These are phyloP conservation scores for Lippia alba DNA, from an alignment of 305 asterid genomes.

Conservation along the genomic window DNA sequence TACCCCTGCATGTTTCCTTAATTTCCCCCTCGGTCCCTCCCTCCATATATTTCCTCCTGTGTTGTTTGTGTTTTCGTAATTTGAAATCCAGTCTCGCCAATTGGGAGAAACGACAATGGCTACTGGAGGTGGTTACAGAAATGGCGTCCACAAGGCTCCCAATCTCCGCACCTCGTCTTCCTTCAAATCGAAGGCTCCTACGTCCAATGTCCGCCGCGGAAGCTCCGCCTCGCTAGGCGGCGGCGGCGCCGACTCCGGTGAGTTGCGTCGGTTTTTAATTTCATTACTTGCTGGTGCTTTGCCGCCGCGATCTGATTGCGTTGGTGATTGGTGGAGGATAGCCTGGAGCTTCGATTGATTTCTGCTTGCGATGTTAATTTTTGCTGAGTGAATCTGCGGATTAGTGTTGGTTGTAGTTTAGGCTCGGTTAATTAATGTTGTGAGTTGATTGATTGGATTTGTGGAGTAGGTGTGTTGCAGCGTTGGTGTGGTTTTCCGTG, in stretches of 20 bases:
- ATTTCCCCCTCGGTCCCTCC: slow-evolving; percentile 34
- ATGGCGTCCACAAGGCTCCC: slow-evolving; percentile 64
- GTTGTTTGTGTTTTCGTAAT: slow-evolving; percentile 20
- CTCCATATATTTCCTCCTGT: slow-evolving; percentile 22
- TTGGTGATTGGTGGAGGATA: slow-evolving; percentile 2
- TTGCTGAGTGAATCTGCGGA: slow-evolving; percentile 20
- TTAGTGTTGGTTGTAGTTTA: slow-evolving; percentile 24
- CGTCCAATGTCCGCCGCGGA: slow-evolving; percentile 78
- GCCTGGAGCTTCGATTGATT: slow-evolving; percentile 30
- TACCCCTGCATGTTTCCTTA: slow-evolving; percentile 32
- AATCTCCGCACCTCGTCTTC: slow-evolving; percentile 76
- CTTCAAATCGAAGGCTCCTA: slow-evolving; percentile 76
- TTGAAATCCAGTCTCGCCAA: slow-evolving; percentile 7
- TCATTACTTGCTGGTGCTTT: background rate
- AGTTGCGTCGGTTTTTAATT: slow-evolving; percentile 34
- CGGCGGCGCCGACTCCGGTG: slow-evolving; percentile 63
- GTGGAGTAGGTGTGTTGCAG: background rate
- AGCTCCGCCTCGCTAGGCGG: slow-evolving; percentile 50
- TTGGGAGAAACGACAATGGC: slow-evolving; percentile 50
- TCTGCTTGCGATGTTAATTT: slow-evolving; percentile 31
- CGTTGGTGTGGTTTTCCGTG: too few species aligned
- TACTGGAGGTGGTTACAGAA: slow-evolving; percentile 62
- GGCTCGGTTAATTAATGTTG: background rate
- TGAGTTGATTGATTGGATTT: slow-evolving; percentile 15
- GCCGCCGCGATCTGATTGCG: slow-evolving; percentile 46